phyloP scores from a whole-genome alignment of 345 rosid species.

The Kandelia obovata region DNA sequence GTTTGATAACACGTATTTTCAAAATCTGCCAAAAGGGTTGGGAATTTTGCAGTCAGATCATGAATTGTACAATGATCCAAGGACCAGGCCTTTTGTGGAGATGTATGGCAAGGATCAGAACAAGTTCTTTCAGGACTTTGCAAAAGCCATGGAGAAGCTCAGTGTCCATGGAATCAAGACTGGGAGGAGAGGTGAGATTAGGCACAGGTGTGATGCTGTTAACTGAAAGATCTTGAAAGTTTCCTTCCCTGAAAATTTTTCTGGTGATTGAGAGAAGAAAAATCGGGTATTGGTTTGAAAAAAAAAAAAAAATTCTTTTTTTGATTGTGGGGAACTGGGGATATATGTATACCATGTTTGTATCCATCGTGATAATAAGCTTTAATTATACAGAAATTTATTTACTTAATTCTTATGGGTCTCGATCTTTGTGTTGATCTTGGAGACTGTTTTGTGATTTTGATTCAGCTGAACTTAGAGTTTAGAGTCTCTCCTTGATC shows the following conservation, averaged over 20 bases:
- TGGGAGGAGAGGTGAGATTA: constrained; percentile 83
- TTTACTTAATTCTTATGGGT: constrained; percentile 11
- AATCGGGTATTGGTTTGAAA: constrained; percentile 9
- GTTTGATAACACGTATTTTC: constrained; percentile 78
- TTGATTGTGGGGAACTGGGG: constrained; percentile 21
- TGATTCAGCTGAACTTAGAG: not conserved
- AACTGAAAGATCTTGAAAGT: constrained; percentile 33
- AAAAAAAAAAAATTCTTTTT: not conserved
- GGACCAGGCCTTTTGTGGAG: constrained; percentile 62
- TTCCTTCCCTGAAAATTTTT: constrained; percentile 3
- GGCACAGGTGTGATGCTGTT: constrained; percentile 83
- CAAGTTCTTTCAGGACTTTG: constrained; percentile 66
- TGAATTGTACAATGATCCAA: constrained; percentile 47
- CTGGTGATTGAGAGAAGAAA: constrained; percentile 1
- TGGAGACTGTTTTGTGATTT: not conserved
- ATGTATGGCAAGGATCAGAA: constrained; percentile 62
- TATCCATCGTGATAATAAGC: constrained; percentile 25
- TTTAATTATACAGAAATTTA: constrained; percentile 25
- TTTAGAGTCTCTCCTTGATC: not conserved
- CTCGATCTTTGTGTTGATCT: not conserved
- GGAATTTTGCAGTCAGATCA: constrained; percentile 81
- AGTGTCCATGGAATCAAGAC: constrained; percentile 67
- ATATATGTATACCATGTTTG: constrained; percentile 28
- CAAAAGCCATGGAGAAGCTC: constrained; percentile 74
- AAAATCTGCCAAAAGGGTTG: constrained; percentile 74